phyloP scores from a whole-genome alignment of 106 monocot genomes.

The Posidonia australis region DNA sequence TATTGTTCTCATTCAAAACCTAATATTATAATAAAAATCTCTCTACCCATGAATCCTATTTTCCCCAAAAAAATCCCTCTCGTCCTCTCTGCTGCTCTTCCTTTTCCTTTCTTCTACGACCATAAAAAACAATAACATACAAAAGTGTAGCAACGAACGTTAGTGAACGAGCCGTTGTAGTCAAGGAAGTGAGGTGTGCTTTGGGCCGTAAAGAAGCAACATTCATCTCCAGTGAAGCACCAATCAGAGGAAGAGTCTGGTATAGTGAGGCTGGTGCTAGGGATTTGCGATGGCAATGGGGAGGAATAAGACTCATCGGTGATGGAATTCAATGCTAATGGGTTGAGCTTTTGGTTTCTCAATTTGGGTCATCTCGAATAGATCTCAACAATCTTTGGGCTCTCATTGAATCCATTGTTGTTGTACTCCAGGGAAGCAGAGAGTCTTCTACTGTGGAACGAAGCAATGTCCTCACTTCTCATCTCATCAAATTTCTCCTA shows the following conservation, averaged over 20 bases:
- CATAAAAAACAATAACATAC: too few species aligned
- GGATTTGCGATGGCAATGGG: neutral
- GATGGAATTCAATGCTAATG: slow-evolving; percentile 1
- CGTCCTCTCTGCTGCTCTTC: too few species aligned
- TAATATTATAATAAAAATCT: too few species aligned
- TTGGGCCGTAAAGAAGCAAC: slow-evolving; percentile 21
- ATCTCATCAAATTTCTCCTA: slow-evolving; percentile 51
- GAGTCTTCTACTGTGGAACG: slow-evolving; percentile 13
- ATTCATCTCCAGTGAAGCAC: slow-evolving; percentile 15
- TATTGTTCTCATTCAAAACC: too few species aligned
- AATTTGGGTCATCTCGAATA: slow-evolving; percentile 16
- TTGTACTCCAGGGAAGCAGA: slow-evolving; percentile 1
- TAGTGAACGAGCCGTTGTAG: neutral
- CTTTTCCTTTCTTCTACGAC: too few species aligned
- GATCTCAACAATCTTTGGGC: slow-evolving; percentile 22
- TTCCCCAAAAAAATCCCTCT: too few species aligned
- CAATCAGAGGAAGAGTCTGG: slow-evolving; percentile 12
- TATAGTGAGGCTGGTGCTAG: neutral
- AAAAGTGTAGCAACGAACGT: neutral
- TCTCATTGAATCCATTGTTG: slow-evolving; percentile 14
- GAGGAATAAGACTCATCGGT: slow-evolving; percentile 18
- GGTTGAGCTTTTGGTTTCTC: neutral
- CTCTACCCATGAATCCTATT: too few species aligned
- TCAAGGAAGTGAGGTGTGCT: slow-evolving; percentile 19
- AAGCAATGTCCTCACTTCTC: slow-evolving; percentile 24